Percentiles rank a stretch among this genome's conserved stretches.
Evolutionary conservation across 306 rosid genomes (phyloP).

Genomic region (Cucurbita argyrosperma): DNA sequence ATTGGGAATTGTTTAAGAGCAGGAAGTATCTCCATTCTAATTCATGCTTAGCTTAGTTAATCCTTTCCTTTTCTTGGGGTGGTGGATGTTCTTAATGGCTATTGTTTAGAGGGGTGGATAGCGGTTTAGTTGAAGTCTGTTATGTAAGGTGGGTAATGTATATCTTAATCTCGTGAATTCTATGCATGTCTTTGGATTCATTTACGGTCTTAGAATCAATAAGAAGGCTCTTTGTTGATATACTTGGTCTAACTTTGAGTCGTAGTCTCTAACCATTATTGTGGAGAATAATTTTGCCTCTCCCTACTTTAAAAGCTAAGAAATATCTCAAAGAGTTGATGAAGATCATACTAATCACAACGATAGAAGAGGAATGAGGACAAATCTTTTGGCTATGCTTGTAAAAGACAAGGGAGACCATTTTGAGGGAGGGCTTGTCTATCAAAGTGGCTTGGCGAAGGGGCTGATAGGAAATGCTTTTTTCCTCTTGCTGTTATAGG

Average conservation of each 20-base stretch:
- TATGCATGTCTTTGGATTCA: not conserved
- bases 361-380: not conserved
- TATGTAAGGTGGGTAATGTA: not conserved
- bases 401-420: not conserved
- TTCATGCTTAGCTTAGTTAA: not conserved
- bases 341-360: not conserved
- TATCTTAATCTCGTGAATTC: not conserved
- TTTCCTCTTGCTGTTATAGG: too few species aligned
- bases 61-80: not conserved
- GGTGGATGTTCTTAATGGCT: not conserved
- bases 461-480: too few species aligned
- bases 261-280: not conserved
- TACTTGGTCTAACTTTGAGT: not conserved
- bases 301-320: not conserved
- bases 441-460: too few species aligned
- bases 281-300: not conserved
- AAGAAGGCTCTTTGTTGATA: not conserved
- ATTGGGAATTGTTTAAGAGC: not conserved
- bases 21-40: not conserved
- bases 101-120: not conserved
- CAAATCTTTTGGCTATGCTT: not conserved
- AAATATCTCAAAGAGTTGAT: not conserved
- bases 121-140: not conserved
- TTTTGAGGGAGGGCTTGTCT: too few species aligned
- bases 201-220: not conserved